phyloP scores from a whole-genome alignment of 2,329 filamentous ascomycete species.

The Ophiostoma pallidulum region DNA sequence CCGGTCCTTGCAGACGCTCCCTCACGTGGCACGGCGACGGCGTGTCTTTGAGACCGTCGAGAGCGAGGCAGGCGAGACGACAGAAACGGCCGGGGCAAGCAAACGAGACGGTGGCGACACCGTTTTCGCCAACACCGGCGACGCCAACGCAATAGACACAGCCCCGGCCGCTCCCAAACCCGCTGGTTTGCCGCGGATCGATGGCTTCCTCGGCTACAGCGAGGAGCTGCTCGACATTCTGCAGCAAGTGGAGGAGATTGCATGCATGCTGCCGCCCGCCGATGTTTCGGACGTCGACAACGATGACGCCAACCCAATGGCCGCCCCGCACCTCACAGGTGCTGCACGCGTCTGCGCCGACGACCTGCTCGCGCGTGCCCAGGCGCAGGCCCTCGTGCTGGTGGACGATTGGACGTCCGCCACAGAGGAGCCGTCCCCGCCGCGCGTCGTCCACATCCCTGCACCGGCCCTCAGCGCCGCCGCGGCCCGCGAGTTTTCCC shows the following conservation, averaged over 20 bases:
- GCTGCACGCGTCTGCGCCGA: not conserved
- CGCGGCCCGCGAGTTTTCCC: slow-evolving; percentile 2
- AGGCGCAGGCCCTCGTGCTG: not conserved
- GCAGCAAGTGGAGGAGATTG: slow-evolving; percentile 10
- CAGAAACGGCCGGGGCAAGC: not conserved
- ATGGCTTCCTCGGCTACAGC: slow-evolving; percentile 13
- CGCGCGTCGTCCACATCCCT: not conserved
- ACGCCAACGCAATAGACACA: not conserved
- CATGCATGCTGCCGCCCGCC: not conserved
- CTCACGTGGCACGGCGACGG: not conserved
- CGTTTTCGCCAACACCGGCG: not conserved
- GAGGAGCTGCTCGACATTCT: slow-evolving; percentile 11
- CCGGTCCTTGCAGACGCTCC: slow-evolving; percentile 8
- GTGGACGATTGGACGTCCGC: not conserved
- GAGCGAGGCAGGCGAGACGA: not conserved
- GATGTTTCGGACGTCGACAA: not conserved
- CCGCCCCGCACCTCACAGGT: not conserved
- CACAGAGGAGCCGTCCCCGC: not conserved
- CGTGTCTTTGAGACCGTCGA: not conserved
- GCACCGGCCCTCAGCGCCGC: not conserved
- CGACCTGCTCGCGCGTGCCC: not conserved
- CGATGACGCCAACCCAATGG: not conserved
- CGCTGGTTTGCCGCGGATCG: slow-evolving; percentile 2
- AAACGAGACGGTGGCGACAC: not conserved
- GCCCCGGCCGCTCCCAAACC: not conserved